Evolutionary conservation across 495 filamentous ascomycete genomes (phyloP).

Genomic region (Platismatia glauca): DNA sequence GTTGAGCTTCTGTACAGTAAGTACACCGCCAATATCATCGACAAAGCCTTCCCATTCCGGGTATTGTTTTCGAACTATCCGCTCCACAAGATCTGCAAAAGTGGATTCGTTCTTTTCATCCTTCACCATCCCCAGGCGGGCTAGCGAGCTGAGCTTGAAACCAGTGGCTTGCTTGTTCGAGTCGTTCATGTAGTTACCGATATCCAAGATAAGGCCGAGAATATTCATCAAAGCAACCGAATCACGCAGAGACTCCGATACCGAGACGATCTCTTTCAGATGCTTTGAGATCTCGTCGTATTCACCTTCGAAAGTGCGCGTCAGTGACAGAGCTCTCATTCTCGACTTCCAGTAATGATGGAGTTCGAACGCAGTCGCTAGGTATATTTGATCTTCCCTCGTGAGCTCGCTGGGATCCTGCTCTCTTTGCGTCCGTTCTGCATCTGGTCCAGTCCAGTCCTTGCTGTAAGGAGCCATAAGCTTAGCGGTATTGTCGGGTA

Average conservation of each 20-base stretch:
- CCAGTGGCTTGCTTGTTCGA: conserved; percentile 95
- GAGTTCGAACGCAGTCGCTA: conserved; percentile 87
- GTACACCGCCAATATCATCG: conserved; percentile 75
- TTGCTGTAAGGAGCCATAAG: conserved; percentile 88
- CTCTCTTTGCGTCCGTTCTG: conserved; percentile 68
- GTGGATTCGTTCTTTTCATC: conserved; percentile 97
- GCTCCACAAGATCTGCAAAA: conserved; percentile 93
- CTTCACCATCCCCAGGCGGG: conserved; percentile 92
- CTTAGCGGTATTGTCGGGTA: conserved; percentile 85
- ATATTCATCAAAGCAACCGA: conserved; percentile 93
- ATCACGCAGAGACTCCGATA: conserved; percentile 81
- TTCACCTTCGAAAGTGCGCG: conserved; percentile 74
- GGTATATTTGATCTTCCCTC: conserved; percentile 87
- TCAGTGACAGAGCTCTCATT: conserved; percentile 82
- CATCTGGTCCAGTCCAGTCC: conserved; percentile 91
- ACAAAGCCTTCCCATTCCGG: conserved; percentile 87
- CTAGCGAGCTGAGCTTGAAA: conserved; percentile 96
- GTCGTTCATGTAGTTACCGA: conserved; percentile 99
- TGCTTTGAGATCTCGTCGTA: conserved; percentile 85
- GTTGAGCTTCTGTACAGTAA: conserved; percentile 84
- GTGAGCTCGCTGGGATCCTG: conserved; percentile 84
- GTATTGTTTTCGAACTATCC: conserved; percentile 92
- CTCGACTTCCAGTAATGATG: conserved; percentile 98
- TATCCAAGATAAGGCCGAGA: conserved; percentile 88
- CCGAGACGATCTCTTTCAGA: conserved; percentile 69